A percentile compares a stretch with the other conserved stretches of the same genome.
These are phyloP conservation scores for Cladosporium cucumerinum DNA, from an alignment of 2,329 filamentous ascomycete genomes.

Conservation along the genomic window DNA sequence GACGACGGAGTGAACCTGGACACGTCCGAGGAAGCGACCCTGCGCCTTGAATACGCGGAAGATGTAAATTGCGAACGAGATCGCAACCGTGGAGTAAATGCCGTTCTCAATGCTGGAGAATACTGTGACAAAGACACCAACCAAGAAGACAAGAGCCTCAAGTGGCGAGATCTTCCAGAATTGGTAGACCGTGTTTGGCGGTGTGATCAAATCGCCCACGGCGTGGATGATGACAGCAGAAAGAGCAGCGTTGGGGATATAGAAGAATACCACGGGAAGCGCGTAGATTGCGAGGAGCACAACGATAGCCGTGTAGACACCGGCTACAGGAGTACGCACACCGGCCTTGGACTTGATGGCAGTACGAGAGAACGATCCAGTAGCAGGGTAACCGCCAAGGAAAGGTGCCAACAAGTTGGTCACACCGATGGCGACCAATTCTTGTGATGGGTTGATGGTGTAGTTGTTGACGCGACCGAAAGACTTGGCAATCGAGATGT, in stretches of 20 bases:
- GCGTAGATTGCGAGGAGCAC: constrained; percentile 90
- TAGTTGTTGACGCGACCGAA: constrained; percentile 97
- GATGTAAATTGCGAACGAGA: constrained; percentile 74
- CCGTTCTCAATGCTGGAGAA: constrained; percentile 88
- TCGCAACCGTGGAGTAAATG: constrained; percentile 79
- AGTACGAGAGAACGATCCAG: constrained; percentile 92
- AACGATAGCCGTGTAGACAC: constrained; percentile 79
- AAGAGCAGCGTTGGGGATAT: constrained; percentile 78
- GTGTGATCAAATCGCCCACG: constrained; percentile 86
- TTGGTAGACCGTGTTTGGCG: constrained; percentile 85
- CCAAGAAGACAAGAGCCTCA: constrained; percentile 89
- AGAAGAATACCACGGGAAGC: constrained; percentile 84
- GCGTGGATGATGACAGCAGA: constrained; percentile 94
- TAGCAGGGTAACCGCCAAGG: constrained; percentile 85
- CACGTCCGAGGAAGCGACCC: constrained; percentile 78
- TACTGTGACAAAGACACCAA: constrained; percentile 84
- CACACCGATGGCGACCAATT: constrained; percentile 90
- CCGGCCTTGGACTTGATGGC: constrained; percentile 97
- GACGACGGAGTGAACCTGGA: constrained; percentile 79
- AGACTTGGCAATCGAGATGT: constrained; percentile 95
- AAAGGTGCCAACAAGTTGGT: constrained; percentile 89
- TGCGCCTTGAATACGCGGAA: constrained; percentile 80
- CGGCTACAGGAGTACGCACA: constrained; percentile 84
- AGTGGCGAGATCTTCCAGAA: constrained; percentile 93
- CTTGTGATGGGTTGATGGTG: constrained; percentile 89